These are phyloP conservation scores for Ogataea glucozyma DNA, from an alignment of 805 yeast species.

Conservation along the genomic window DNA sequence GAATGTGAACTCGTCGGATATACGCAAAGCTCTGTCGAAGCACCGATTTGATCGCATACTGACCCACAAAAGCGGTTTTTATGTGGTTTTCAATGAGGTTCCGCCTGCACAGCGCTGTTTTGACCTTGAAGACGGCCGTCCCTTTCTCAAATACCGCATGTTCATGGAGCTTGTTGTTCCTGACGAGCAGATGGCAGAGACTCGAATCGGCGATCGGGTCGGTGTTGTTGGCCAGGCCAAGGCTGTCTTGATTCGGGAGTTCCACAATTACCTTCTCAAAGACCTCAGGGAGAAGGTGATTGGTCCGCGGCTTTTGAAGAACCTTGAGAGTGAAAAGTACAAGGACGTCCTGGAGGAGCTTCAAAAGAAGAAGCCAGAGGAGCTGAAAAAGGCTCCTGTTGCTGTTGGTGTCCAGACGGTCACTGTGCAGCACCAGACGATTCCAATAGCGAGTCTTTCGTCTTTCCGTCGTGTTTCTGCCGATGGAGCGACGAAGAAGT, in stretches of 20 bases:
- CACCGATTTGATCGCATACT: slow-evolving; percentile 69
- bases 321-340: slow-evolving; percentile 58
- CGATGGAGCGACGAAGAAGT: slow-evolving; percentile 59
- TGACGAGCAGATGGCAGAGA: slow-evolving; percentile 36
- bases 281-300: slow-evolving; percentile 74
- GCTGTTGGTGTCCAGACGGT: slow-evolving; percentile 19
- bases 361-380: slow-evolving; percentile 17
- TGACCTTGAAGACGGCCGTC: slow-evolving; percentile 58
- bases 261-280: slow-evolving; percentile 60
- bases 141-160: slow-evolving; percentile 47
- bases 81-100: slow-evolving; percentile 62
- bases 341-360: slow-evolving; percentile 47
- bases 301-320: slow-evolving; percentile 65
- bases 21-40: slow-evolving; percentile 56
- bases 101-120: slow-evolving; percentile 62
- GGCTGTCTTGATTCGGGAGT: slow-evolving; percentile 58
- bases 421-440: slow-evolving; percentile 27
- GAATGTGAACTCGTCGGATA: slow-evolving; percentile 52
- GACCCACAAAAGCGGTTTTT: slow-evolving; percentile 66
- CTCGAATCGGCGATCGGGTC: slow-evolving; percentile 31
- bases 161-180: slow-evolving; percentile 62
- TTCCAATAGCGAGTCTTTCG: slow-evolving; percentile 23
- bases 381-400: slow-evolving; percentile 10
- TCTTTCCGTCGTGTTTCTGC: slow-evolving; percentile 41
- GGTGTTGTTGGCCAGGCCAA: slow-evolving; percentile 59